phyloP scores from a whole-genome alignment of 202 grass and related monocot genomes.

The Setaria viridis region DNA sequence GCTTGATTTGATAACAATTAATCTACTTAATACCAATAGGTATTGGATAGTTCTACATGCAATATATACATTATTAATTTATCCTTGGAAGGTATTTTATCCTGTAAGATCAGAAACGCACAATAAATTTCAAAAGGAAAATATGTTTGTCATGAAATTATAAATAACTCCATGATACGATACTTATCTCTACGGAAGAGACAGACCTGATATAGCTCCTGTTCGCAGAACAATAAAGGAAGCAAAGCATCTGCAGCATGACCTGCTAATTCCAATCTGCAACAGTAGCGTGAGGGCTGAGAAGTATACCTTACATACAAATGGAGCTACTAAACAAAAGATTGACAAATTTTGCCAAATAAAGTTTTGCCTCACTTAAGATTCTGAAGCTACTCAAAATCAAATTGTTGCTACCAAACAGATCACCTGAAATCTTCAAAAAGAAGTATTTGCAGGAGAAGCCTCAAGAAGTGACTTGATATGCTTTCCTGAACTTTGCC shows the following conservation, averaged over 20 bases:
- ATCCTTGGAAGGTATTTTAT: neutral
- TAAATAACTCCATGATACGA: constrained; percentile 1
- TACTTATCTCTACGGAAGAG: neutral
- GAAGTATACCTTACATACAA: constrained; percentile 26
- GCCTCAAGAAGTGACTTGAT: constrained; percentile 79
- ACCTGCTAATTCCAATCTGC: constrained; percentile 84
- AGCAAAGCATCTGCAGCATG: constrained; percentile 93
- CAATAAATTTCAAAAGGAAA: neutral
- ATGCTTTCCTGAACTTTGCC: constrained; percentile 78
- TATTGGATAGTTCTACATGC: neutral
- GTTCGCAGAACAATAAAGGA: constrained; percentile 93
- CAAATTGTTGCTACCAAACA: constrained; percentile 20
- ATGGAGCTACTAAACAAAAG: constrained; percentile 35
- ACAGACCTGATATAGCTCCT: constrained; percentile 81
- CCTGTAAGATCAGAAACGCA: neutral
- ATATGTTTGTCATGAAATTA: neutral
- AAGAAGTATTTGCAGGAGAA: constrained; percentile 79
- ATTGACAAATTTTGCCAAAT: constrained; percentile 36
- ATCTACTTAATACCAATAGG: neutral
- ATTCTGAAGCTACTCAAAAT: constrained; percentile 33
- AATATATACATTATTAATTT: no score
- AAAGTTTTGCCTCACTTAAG: constrained; percentile 11
- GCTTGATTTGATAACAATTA: constrained; percentile 11
- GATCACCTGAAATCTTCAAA: constrained; percentile 96
- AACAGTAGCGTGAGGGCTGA: constrained; percentile 35